Conservation (phyloP, 129 eudicot genomes). For the Gnaphalium uliginosum region DNA sequence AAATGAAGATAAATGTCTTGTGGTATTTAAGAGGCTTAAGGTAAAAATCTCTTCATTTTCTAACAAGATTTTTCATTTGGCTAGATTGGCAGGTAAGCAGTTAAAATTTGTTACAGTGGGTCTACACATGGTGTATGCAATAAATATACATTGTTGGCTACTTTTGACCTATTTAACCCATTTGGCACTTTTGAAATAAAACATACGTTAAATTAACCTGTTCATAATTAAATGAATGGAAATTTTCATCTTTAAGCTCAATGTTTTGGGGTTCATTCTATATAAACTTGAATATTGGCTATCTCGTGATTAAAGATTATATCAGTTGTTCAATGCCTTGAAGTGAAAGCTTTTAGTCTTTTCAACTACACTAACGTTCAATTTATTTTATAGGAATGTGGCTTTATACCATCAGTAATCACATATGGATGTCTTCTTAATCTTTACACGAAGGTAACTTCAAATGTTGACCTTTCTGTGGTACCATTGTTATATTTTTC, state of each 20-base stretch:
- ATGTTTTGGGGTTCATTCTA: background rate
- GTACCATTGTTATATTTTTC: slow-evolving; percentile 8
- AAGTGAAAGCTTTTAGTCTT: background rate
- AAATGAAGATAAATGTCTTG: slow-evolving; percentile 79
- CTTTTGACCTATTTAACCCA: background rate
- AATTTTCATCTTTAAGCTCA: background rate
- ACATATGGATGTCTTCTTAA: slow-evolving; percentile 92
- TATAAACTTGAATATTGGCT: background rate
- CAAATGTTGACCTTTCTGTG: slow-evolving; percentile 7
- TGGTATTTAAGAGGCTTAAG: slow-evolving; percentile 85
- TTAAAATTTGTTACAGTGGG: background rate
- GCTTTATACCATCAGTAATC: slow-evolving; percentile 68
- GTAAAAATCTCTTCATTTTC: slow-evolving; percentile 31
- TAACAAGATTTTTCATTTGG: background rate
- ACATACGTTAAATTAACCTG: background rate
- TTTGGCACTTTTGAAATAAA: background rate
- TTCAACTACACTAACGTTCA: slow-evolving; percentile 20
- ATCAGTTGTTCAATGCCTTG: background rate
- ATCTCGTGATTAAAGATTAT: background rate
- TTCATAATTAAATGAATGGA: background rate
- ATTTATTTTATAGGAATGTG: slow-evolving; percentile 63
- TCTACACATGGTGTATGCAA: background rate
- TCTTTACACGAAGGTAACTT: slow-evolving; percentile 78
- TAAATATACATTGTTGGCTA: background rate
- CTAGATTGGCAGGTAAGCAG: background rate